phyloP scores from a whole-genome alignment of 306 rosid genomes.

The Luffa acutangula region DNA sequence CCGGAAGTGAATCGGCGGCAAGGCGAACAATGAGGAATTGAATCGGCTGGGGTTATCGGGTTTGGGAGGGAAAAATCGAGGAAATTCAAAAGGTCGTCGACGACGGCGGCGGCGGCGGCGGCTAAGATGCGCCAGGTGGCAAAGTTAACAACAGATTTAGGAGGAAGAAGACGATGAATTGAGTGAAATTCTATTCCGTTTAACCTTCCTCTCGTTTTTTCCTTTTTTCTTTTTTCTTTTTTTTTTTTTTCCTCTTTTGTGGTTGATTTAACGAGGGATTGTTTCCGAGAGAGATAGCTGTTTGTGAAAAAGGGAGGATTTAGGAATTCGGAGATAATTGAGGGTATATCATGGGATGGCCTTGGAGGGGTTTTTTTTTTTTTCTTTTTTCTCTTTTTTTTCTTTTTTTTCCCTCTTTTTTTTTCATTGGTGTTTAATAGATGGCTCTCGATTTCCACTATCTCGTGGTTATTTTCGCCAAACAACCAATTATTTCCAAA shows the following conservation, averaged over 20 bases:
- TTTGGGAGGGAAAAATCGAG: not conserved
- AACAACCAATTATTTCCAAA: too few relatives aligned
- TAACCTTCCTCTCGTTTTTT: constrained; percentile 7
- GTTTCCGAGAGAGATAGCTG: not conserved
- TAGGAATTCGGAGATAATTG: not conserved
- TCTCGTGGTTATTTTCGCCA: not conserved
- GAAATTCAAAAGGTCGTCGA: not conserved
- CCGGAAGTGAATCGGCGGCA: constrained; percentile 43
- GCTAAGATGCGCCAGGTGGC: constrained; percentile 31
- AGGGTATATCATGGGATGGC: not conserved
- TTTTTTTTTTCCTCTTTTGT: not conserved
- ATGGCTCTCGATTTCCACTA: not conserved
- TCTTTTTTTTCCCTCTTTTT: not conserved
- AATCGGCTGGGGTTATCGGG: constrained; percentile 13
- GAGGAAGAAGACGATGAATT: constrained; percentile 29
- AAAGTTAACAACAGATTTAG: constrained; percentile 32
- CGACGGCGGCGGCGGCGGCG: constrained; percentile 16
- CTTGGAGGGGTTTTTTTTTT: not conserved
- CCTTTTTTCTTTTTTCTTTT: constrained; percentile 15
- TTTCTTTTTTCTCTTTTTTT: not conserved
- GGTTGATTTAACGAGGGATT: constrained; percentile 2
- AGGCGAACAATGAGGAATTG: constrained; percentile 12
- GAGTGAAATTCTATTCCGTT: constrained; percentile 17
- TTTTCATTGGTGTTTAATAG: not conserved
- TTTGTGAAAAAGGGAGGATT: not conserved